Evolutionary conservation across 345 rosid species (phyloP).

Genomic region (Gossypium anomalum): DNA sequence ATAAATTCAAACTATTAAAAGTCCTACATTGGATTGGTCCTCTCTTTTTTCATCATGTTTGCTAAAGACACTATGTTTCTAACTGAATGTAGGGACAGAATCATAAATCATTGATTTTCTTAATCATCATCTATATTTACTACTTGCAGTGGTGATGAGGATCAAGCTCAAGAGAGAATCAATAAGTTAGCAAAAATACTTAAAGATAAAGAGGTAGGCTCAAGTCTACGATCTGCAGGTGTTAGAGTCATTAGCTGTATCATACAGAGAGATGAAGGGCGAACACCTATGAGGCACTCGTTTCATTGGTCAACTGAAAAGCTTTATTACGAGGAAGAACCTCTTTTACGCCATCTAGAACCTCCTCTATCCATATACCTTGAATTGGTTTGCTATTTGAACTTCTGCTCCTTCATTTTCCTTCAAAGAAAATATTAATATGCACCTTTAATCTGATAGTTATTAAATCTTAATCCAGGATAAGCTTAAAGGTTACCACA

Average conservation of each 20-base stretch:
- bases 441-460: constrained; percentile 17
- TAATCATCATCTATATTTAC: constrained; percentile 6
- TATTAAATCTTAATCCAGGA: constrained; percentile 46
- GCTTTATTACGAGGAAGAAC: constrained; percentile 81
- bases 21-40: neutral
- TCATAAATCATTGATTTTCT: neutral
- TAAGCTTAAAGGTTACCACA: constrained; percentile 82
- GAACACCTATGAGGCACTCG: constrained; percentile 97
- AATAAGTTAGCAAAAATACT: constrained; percentile 91
- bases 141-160: constrained; percentile 92
- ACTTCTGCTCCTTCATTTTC: constrained; percentile 2
- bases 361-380: constrained; percentile 97
- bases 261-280: constrained; percentile 98
- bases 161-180: constrained; percentile 98
- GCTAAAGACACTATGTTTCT: neutral
- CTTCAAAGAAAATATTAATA: neutral
- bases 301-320: constrained; percentile 91
- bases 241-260: constrained; percentile 94
- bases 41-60: neutral
- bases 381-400: constrained; percentile 63
- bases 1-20: neutral
- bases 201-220: constrained; percentile 74
- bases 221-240: constrained; percentile 69
- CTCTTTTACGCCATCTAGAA: constrained; percentile 88
- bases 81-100: neutral